These are phyloP conservation scores for Aspergillus intermedius DNA, from an alignment of 2,329 filamentous ascomycete genomes.

Conservation along the genomic window DNA sequence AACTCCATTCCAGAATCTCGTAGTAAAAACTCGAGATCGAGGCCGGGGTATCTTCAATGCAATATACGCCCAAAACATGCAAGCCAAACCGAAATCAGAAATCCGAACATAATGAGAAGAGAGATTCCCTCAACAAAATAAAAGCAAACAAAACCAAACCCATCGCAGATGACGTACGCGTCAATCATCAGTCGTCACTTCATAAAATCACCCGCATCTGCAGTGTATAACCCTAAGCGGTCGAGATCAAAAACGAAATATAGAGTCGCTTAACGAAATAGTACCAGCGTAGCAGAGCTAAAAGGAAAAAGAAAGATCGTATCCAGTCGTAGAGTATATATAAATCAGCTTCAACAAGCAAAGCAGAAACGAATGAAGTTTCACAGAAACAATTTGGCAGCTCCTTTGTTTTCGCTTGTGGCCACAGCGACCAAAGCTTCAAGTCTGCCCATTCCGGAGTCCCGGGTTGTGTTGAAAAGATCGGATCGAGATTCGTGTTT, in stretches of 20 bases:
- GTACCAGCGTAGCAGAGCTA: slow-evolving; percentile 2
- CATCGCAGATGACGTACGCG: slow-evolving; percentile 19
- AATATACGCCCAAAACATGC: slow-evolving; percentile 29
- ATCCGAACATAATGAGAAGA: slow-evolving; percentile 8
- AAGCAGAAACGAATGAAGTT: slow-evolving; percentile 4
- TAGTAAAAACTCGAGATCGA: slow-evolving; percentile 17
- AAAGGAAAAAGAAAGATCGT: slow-evolving; percentile 1
- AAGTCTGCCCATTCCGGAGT: slow-evolving; percentile 41
- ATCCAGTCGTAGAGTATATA: background rate
- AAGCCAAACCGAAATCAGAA: slow-evolving; percentile 8
- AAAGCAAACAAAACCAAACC: slow-evolving; percentile 4
- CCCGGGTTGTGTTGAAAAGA: slow-evolving; percentile 23
- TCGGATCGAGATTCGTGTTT: slow-evolving; percentile 23
- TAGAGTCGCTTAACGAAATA: background rate
- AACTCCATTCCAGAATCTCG: slow-evolving; percentile 19
- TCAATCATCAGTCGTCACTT: slow-evolving; percentile 34
- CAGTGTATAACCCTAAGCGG: slow-evolving; percentile 1
- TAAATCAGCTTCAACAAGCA: background rate
- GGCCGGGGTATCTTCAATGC: slow-evolving; percentile 31
- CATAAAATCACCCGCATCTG: slow-evolving; percentile 20
- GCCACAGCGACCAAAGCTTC: slow-evolving; percentile 47
- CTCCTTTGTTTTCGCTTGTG: slow-evolving; percentile 40
- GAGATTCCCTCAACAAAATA: slow-evolving; percentile 4
- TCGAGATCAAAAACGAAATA: background rate
- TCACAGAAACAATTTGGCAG: slow-evolving; percentile 28